A percentile compares a stretch with the other conserved stretches of the same genome.
Evolutionary conservation across 257 asterid species (phyloP).

Genomic region (Solanum dulcamara): DNA sequence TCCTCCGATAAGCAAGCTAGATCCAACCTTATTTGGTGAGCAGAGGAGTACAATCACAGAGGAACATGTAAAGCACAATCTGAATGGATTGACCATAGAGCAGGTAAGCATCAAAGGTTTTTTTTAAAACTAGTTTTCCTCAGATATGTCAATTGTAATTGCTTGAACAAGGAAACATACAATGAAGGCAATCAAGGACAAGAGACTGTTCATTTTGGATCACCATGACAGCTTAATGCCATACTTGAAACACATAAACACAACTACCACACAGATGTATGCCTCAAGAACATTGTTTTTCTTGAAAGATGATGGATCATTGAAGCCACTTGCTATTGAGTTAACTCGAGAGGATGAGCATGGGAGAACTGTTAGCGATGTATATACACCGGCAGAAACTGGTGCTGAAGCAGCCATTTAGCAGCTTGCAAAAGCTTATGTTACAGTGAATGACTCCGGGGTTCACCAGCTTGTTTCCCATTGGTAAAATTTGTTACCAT

Average conservation of each 20-base stretch:
- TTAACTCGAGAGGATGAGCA: not conserved
- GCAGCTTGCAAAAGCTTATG: conserved; percentile 52
- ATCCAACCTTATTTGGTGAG: conserved; percentile 28
- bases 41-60: conserved; percentile 28
- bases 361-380: conserved; percentile 2
- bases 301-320: conserved; percentile 1
- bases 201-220: conserved; percentile 11
- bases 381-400: conserved; percentile 28
- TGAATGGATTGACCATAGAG: conserved; percentile 34
- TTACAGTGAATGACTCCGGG: conserved; percentile 43
- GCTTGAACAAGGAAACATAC: not conserved
- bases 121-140: not conserved
- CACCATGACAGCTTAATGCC: conserved; percentile 11
- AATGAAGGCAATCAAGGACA: conserved; percentile 26
- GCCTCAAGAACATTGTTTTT: conserved; percentile 12
- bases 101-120: conserved; percentile 10
- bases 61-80: conserved; percentile 21
- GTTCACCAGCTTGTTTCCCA: conserved; percentile 50
- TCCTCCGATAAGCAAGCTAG: conserved; percentile 43
- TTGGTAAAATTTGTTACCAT: conserved; percentile 12
- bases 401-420: conserved; percentile 26
- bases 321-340: conserved; percentile 12
- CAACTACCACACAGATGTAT: conserved; percentile 10
- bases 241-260: conserved; percentile 10
- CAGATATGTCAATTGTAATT: not conserved